These are phyloP conservation scores for Rubus idaeus DNA, from an alignment of 306 rosid genomes.

Conservation along the genomic window DNA sequence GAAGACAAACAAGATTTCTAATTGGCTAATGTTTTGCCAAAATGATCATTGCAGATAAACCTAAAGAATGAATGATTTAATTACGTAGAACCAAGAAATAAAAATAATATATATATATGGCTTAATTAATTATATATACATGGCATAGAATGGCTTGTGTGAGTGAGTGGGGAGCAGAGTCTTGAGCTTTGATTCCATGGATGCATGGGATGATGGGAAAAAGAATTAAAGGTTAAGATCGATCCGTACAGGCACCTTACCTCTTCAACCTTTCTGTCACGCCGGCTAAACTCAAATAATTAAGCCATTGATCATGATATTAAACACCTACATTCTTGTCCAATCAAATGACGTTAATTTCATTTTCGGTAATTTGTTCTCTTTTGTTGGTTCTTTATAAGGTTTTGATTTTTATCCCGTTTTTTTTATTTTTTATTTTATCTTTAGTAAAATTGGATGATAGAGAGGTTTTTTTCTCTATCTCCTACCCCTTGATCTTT, in stretches of 20 bases:
- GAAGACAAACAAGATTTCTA: no score
- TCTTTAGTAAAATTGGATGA: no score
- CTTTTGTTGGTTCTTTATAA: no score
- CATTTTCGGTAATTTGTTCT: no score
- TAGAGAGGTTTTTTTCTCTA: no score
- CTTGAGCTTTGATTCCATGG: neutral
- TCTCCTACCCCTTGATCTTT: no score
- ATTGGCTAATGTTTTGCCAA: neutral
- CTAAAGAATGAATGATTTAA: neutral
- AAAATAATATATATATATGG: no score
- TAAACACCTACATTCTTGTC: conserved; percentile 28
- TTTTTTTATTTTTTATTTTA: no score
- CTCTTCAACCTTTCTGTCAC: conserved; percentile 7
- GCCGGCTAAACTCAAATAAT: conserved; percentile 32
- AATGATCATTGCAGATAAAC: neutral
- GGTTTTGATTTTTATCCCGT: no score
- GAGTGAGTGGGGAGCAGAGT: neutral
- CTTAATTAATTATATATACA: neutral
- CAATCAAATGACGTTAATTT: conserved; percentile 32
- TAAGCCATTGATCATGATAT: conserved; percentile 26
- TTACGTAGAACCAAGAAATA: neutral
- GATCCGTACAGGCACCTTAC: conserved; percentile 15
- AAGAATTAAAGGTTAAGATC: neutral
- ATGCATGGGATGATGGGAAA: neutral
- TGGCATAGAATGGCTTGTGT: neutral